Conservation (phyloP, 2,329 filamentous ascomycete genomes). For the Colletotrichum acutatum region DNA sequence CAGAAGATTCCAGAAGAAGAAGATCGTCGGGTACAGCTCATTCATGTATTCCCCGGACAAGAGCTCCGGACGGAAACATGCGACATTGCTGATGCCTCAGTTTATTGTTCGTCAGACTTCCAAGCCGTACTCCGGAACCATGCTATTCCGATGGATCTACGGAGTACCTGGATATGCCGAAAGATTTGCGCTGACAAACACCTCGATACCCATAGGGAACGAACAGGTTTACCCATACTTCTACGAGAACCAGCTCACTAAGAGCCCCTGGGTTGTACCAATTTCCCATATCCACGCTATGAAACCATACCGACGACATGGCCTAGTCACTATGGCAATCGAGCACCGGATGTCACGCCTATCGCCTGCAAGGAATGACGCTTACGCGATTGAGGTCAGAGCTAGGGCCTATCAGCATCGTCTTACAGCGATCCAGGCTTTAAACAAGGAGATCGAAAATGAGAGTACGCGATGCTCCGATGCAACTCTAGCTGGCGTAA, state of each 20-base stretch:
- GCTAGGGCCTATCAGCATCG: constrained; percentile 45
- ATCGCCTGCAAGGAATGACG: constrained; percentile 12
- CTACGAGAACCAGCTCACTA: constrained; percentile 3
- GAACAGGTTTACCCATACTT: constrained; percentile 18
- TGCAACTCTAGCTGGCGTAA: constrained; percentile 4
- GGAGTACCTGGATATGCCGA: not conserved
- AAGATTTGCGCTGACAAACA: not conserved
- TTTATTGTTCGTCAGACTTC: constrained; percentile 25
- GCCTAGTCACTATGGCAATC: constrained; percentile 45
- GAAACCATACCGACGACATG: not conserved
- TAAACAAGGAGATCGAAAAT: constrained; percentile 41
- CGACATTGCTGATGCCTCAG: constrained; percentile 21
- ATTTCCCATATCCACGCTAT: not conserved
- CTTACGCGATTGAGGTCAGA: constrained; percentile 35
- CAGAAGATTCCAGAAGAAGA: not conserved
- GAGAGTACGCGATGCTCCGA: constrained; percentile 33
- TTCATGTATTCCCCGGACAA: constrained; percentile 10
- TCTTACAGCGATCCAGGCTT: constrained; percentile 43
- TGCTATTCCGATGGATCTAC: not conserved
- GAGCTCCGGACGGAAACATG: constrained; percentile 20
- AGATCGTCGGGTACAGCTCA: not conserved
- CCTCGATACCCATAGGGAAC: constrained; percentile 10
- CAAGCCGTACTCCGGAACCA: not conserved
- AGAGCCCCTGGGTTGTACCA: constrained; percentile 27
- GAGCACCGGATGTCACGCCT: constrained; percentile 46